Percentiles rank a stretch among this genome's conserved stretches.
Conservation (phyloP, 1,284 basidiomycete genomes). For the Fistulinella staudtii region DNA sequence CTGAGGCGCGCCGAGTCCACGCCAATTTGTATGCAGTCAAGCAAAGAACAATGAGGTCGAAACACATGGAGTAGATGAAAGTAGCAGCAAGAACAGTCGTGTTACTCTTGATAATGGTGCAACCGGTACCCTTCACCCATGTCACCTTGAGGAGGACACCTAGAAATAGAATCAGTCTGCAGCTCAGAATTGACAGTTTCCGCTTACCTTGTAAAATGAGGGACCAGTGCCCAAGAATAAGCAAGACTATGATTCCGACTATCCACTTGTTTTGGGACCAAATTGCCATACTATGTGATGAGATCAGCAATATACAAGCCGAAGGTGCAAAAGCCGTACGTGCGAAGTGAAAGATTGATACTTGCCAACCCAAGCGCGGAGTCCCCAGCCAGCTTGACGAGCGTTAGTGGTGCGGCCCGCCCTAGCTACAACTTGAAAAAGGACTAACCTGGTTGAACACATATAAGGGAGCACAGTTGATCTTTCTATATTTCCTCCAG, state of each 20-base stretch:
- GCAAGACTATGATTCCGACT: conserved; percentile 22
- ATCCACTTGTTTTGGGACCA: conserved; percentile 36
- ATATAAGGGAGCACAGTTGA: conserved; percentile 31
- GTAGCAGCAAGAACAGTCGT: conserved; percentile 40
- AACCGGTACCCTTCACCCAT: conserved; percentile 35
- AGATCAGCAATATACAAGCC: background rate
- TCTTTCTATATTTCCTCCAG: conserved; percentile 8
- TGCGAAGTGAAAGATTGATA: conserved; percentile 35
- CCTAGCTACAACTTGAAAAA: background rate
- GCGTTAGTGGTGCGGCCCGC: conserved; percentile 1
- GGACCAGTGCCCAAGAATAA: conserved; percentile 36
- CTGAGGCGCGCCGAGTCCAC: conserved; percentile 21
- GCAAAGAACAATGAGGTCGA: conserved; percentile 43
- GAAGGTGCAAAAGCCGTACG: conserved; percentile 16
- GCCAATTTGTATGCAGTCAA: conserved; percentile 37
- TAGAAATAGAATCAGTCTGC: conserved; percentile 18
- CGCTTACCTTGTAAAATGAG: conserved; percentile 30
- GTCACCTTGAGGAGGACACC: conserved; percentile 39
- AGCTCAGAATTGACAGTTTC: too few relatives aligned
- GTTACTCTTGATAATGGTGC: conserved; percentile 36
- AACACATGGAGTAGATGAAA: conserved; percentile 47
- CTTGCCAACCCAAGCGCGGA: conserved; percentile 33
- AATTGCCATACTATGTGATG: conserved; percentile 27
- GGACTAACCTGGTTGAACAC: conserved; percentile 32
- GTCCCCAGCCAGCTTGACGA: conserved; percentile 31